These are phyloP conservation scores for Penicillium sp. DNA, from an alignment of 2,329 filamentous ascomycete genomes.

Conservation along the genomic window DNA sequence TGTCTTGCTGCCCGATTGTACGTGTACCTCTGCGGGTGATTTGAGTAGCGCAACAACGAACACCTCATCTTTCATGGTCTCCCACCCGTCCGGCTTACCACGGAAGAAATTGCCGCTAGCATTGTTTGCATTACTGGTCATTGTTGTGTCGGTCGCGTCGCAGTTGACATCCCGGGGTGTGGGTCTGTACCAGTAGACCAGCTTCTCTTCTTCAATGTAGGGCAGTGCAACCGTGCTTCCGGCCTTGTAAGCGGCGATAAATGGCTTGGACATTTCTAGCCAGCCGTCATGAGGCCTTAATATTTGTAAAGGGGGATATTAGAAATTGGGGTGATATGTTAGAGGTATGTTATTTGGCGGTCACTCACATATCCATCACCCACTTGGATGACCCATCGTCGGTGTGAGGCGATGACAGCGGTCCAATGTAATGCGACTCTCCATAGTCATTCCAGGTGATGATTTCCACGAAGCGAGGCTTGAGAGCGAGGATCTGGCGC, in stretches of 20 bases:
- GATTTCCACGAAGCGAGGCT: conserved; percentile 52
- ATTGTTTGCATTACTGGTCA: conserved; percentile 44
- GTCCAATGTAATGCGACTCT: conserved; percentile 57
- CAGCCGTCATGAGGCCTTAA: conserved; percentile 53
- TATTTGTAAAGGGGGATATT: neutral
- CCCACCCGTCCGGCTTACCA: conserved; percentile 53
- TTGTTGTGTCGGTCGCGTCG: conserved; percentile 54
- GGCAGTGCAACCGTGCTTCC: conserved; percentile 33
- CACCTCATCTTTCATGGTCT: conserved; percentile 51
- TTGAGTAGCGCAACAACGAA: conserved; percentile 56
- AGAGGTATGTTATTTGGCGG: neutral
- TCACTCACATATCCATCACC: conserved; percentile 49
- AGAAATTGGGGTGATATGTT: neutral
- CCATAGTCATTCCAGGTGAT: conserved; percentile 55
- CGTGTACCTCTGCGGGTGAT: conserved; percentile 44
- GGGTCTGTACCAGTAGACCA: conserved; percentile 59
- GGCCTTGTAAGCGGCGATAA: conserved; percentile 55
- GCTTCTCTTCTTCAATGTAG: conserved; percentile 50
- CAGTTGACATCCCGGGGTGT: conserved; percentile 50
- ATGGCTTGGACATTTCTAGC: conserved; percentile 56
- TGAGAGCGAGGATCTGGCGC: conserved; percentile 44
- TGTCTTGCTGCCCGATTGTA: conserved; percentile 48
- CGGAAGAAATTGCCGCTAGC: conserved; percentile 54
- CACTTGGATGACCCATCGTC: conserved; percentile 49
- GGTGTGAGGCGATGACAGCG: conserved; percentile 43